Percentiles rank a stretch among this genome's conserved stretches.
Conservation (phyloP, 768 basidiomycete species). For the Rhodotorula paludigena region DNA sequence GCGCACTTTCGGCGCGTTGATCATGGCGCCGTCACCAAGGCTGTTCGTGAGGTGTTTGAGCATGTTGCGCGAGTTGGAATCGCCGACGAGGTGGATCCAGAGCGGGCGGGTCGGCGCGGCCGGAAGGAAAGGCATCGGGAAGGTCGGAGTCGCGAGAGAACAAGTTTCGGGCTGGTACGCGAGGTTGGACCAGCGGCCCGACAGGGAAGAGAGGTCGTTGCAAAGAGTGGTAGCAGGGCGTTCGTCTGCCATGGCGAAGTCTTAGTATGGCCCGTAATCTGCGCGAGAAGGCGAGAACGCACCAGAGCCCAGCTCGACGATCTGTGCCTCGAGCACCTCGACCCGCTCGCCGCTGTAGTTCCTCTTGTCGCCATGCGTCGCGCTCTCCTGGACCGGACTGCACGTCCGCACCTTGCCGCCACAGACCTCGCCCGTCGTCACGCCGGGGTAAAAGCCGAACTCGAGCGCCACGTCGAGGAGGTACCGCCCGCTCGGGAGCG, state of each 20-base stretch:
- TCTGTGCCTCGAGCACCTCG: not conserved
- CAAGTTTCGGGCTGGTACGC: slow-evolving; percentile 14
- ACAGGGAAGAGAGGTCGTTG: slow-evolving; percentile 19
- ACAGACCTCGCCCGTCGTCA: slow-evolving; percentile 1
- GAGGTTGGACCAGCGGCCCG: slow-evolving; percentile 24
- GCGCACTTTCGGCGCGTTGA: slow-evolving; percentile 4
- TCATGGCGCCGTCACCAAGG: slow-evolving; percentile 15
- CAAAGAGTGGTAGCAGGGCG: slow-evolving; percentile 1
- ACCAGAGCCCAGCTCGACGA: slow-evolving; percentile 4
- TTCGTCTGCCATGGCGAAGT: not conserved
- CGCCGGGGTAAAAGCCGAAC: slow-evolving; percentile 22
- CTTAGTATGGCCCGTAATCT: not conserved
- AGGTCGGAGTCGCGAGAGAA: slow-evolving; percentile 14
- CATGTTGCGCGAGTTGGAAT: slow-evolving; percentile 37
- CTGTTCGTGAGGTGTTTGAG: slow-evolving; percentile 9
- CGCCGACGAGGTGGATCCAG: slow-evolving; percentile 38
- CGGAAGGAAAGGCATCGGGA: slow-evolving; percentile 4
- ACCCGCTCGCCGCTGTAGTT: slow-evolving; percentile 6
- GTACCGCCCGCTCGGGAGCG: slow-evolving; percentile 5
- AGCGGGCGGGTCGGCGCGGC: not conserved
- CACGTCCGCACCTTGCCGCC: not conserved
- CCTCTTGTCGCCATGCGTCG: slow-evolving; percentile 1
- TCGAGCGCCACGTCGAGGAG: slow-evolving; percentile 25
- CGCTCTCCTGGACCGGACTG: not conserved
- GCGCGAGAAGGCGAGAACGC: not conserved